These are phyloP conservation scores for Neocallimastix lanati DNA, from an alignment of 192 early-diverging fungal species.

Conservation along the genomic window DNA sequence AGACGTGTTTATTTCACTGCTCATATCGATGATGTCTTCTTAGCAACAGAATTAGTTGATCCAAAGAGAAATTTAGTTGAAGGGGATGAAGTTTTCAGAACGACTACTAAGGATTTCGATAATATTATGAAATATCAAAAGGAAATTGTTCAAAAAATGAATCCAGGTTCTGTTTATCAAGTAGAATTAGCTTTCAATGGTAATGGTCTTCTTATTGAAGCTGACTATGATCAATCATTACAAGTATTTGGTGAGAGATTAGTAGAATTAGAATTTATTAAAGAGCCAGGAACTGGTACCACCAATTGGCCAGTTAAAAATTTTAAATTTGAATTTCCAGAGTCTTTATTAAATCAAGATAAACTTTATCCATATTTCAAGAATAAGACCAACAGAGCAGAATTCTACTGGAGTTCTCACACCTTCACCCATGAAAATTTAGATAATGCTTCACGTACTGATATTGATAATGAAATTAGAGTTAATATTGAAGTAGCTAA, in stretches of 20 bases:
- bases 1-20: conserved; percentile 21
- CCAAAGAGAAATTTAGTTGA: background rate
- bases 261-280: conserved; percentile 7
- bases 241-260: conserved; percentile 9
- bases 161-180: conserved; percentile 13
- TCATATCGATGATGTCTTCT: conserved; percentile 22
- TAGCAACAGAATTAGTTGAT: conserved; percentile 5
- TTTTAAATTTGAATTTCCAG: background rate
- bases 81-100: conserved; percentile 2
- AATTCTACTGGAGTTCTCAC: conserved; percentile 18
- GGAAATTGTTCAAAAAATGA: conserved; percentile 11
- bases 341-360: conserved; percentile 4
- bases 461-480: conserved; percentile 12
- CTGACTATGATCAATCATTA: conserved; percentile 2
- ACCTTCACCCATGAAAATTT: conserved; percentile 14
- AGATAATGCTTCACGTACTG: conserved; percentile 14
- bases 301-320: conserved; percentile 11
- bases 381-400: background rate
- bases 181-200: conserved; percentile 19
- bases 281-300: conserved; percentile 13
- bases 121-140: conserved; percentile 19
- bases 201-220: conserved; percentile 13
- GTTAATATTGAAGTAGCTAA: conserved; percentile 19
- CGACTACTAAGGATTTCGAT: conserved; percentile 10
- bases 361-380: conserved; percentile 6